Conservation (phyloP, 2,329 filamentous ascomycete genomes). For the Nectriaceae sp. region DNA sequence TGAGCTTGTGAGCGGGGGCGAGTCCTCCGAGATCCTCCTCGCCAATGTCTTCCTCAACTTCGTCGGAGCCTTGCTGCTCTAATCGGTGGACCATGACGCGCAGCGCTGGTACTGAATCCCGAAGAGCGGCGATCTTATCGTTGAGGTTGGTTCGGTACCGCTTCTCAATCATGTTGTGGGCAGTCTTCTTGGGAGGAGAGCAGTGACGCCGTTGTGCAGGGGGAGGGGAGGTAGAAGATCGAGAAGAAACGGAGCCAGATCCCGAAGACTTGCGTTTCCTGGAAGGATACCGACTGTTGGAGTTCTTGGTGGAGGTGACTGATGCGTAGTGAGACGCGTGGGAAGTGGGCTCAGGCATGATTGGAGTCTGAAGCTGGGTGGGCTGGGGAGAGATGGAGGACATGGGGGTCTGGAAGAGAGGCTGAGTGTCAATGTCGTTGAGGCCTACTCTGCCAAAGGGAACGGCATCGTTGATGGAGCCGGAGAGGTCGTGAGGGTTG, state of each 20-base stretch:
- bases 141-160: constrained; percentile 92
- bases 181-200: constrained; percentile 71
- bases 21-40: constrained; percentile 74
- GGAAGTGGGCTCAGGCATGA: constrained; percentile 19
- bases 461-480: constrained; percentile 27
- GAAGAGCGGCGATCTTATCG: constrained; percentile 87
- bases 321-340: constrained; percentile 22
- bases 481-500: constrained; percentile 29
- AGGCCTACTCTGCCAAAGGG: constrained; percentile 29
- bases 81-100: constrained; percentile 65
- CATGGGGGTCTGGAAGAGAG: constrained; percentile 30
- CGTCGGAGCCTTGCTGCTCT: constrained; percentile 63
- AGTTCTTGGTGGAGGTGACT: constrained; percentile 19
- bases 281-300: constrained; percentile 25
- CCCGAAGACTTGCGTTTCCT: constrained; percentile 36
- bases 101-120: constrained; percentile 86
- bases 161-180: constrained; percentile 97
- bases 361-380: constrained; percentile 20
- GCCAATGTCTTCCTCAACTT: constrained; percentile 58
- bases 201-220: constrained; percentile 30
- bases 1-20: constrained; percentile 84
- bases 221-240: constrained; percentile 43
- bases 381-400: constrained; percentile 29
- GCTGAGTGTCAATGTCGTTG: constrained; percentile 30
- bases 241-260: constrained; percentile 30